Conservation (phyloP, 768 basidiomycete species). For the Phanerodontia chrysosporium region DNA sequence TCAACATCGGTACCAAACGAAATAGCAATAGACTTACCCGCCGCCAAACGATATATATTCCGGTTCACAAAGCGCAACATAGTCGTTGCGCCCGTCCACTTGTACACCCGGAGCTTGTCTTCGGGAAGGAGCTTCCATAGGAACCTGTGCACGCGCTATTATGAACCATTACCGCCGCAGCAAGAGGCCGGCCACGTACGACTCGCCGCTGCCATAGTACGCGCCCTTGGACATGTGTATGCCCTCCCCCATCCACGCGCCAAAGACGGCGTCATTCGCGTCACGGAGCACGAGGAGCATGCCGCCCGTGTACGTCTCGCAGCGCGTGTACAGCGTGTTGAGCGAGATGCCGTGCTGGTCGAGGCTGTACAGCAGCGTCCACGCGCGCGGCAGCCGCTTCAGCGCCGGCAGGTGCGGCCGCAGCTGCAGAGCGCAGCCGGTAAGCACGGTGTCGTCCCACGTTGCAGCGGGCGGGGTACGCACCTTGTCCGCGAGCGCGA, state of each 20-base stretch:
- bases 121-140: conserved; percentile 59
- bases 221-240: conserved; percentile 53
- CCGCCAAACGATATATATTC: conserved; percentile 87
- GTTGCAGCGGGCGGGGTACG: conserved; percentile 24
- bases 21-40: conserved; percentile 50
- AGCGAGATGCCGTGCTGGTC: conserved; percentile 95
- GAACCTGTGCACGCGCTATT: conserved; percentile 46
- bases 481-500: conserved; percentile 58
- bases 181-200: conserved; percentile 36
- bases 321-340: conserved; percentile 76
- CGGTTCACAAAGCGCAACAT: conserved; percentile 81
- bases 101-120: conserved; percentile 55
- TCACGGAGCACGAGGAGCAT: conserved; percentile 68
- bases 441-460: too few species aligned
- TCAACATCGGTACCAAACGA: neutral
- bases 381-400: conserved; percentile 60
- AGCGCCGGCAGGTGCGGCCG: conserved; percentile 72
- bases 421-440: too few species aligned
- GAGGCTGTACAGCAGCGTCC: conserved; percentile 83
- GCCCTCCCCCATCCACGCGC: conserved; percentile 79
- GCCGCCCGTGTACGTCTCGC: conserved; percentile 41
- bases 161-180: conserved; percentile 4
- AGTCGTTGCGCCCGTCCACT: conserved; percentile 89
- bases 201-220: conserved; percentile 89
- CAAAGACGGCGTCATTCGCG: conserved; percentile 62